Conservation (phyloP, 2,329 filamentous ascomycete genomes). For the Septoria linicola region DNA sequence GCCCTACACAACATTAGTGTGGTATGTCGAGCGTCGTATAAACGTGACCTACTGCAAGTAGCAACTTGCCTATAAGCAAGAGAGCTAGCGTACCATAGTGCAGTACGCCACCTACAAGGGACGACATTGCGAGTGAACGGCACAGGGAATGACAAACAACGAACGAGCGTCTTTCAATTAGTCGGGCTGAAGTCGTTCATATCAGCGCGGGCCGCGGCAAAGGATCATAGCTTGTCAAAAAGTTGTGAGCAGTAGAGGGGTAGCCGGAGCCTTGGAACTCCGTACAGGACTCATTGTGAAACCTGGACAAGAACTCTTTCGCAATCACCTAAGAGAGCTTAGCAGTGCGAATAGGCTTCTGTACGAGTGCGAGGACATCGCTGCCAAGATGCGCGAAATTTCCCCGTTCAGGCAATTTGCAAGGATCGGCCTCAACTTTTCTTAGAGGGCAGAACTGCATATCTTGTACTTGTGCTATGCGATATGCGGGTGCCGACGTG, state of each 20-base stretch:
- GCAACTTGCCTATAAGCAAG: neutral
- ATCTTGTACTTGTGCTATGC: too few species aligned
- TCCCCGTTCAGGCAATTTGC: conserved; percentile 2
- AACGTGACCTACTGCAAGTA: conserved; percentile 2
- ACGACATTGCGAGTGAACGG: neutral
- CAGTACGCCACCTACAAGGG: neutral
- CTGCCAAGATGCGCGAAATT: conserved; percentile 13
- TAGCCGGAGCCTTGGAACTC: neutral
- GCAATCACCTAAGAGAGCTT: neutral
- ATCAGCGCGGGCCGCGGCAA: too few species aligned
- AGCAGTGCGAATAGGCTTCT: neutral
- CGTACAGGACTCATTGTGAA: neutral
- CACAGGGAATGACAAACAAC: neutral
- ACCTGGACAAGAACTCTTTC: neutral
- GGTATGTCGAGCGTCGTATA: neutral
- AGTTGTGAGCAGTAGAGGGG: conserved; percentile 1
- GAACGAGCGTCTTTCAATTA: neutral
- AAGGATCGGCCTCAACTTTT: neutral
- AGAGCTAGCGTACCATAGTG: conserved; percentile 6
- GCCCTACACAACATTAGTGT: neutral
- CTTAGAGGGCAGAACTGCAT: too few species aligned
- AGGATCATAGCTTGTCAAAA: neutral
- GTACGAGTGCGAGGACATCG: neutral
- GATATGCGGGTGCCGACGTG: too few species aligned
- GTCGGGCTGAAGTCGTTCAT: neutral